phyloP scores from a whole-genome alignment of 2,329 filamentous ascomycete species.

The Arachnopeziza araneosa region DNA sequence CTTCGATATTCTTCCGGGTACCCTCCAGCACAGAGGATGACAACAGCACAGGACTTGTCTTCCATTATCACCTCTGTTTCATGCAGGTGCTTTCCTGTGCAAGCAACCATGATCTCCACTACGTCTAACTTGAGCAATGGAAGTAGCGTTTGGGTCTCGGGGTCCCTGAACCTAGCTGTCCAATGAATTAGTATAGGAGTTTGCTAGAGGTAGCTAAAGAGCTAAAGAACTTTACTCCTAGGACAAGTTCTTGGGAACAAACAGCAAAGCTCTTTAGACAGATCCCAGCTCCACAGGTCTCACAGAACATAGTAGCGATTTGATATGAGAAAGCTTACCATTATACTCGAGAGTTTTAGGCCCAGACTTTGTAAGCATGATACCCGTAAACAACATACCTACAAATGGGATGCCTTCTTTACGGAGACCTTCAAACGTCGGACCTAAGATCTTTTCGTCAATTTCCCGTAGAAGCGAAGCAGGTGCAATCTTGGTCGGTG shows the following conservation, averaged over 20 bases:
- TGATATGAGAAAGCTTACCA: too few species aligned
- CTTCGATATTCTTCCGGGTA: constrained; percentile 82
- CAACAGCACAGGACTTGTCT: constrained; percentile 70
- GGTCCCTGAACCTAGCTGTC: constrained; percentile 84
- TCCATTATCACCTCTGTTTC: constrained; percentile 61
- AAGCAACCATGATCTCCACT: constrained; percentile 78
- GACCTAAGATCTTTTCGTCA: constrained; percentile 71
- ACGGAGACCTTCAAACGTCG: constrained; percentile 79
- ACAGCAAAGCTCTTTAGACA: too few species aligned
- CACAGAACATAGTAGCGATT: too few species aligned
- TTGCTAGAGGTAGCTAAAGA: too few species aligned
- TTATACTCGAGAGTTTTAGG: constrained; percentile 84
- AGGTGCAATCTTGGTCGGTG: constrained; percentile 70
- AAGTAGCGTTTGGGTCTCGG: constrained; percentile 78
- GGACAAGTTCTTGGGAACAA: too few species aligned
- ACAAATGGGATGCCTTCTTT: constrained; percentile 65
- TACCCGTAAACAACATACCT: constrained; percentile 72
- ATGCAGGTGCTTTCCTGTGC: constrained; percentile 65
- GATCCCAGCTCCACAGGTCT: too few species aligned
- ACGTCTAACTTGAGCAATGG: constrained; percentile 76
- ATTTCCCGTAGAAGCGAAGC: constrained; percentile 60
- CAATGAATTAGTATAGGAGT: too few species aligned
- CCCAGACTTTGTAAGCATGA: constrained; percentile 77
- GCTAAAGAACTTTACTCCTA: too few species aligned
- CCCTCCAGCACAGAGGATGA: constrained; percentile 80